Evolutionary conservation across 768 basidiomycete genomes (phyloP), one percentile per base, ranked within the genome.

Genomic region (Pleurotus tuoliensis): DNA sequence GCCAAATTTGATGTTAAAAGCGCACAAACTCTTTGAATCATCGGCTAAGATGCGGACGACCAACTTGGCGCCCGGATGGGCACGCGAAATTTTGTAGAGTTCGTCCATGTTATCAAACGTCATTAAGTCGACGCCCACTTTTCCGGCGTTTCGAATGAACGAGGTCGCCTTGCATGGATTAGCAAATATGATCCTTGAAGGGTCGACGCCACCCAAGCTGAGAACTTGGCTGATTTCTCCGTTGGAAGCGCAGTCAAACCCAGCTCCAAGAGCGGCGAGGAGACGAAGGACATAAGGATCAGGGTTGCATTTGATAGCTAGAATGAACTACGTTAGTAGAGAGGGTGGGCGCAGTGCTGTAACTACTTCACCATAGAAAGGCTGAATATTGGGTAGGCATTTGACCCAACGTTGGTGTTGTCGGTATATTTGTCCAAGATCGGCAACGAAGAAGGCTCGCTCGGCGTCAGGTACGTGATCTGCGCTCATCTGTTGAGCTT

Each of bases 81-180:
- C 73, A 34, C 88, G 86, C 15, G 90, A 84, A 58, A 98, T 84
- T 76, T 99, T 99, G 83, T 89, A 82, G 15, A 99, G 76, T 69
- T 99, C 97, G 73, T 99, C 97, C 40, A 83, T 82, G 72, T 98
- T 99, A 76, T 99, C 97, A 68, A 99, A 99, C 4, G 96, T 98
- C 96, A 98, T 97, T 75, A 82, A 86, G 67, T 92, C 82, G 52
- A 98, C 95, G 18, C 90, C 86, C 30, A 76, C 71, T 63, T 81
- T 84, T 41, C 86, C 86, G 13, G 97, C 91, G 63, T 84, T 82
- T 48, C 94, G 90, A 64, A 99, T 81, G 75, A 95, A 98, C 0
- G 94, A 96, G 9, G 83, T 80, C 2, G 97, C 92, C 75, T 99
- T 99, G 87, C 97, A 98, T 0, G 97, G 97, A 73, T 99, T 99